Conservation (phyloP, 2,329 filamentous ascomycete genomes). For the Sporothrix phasma region DNA sequence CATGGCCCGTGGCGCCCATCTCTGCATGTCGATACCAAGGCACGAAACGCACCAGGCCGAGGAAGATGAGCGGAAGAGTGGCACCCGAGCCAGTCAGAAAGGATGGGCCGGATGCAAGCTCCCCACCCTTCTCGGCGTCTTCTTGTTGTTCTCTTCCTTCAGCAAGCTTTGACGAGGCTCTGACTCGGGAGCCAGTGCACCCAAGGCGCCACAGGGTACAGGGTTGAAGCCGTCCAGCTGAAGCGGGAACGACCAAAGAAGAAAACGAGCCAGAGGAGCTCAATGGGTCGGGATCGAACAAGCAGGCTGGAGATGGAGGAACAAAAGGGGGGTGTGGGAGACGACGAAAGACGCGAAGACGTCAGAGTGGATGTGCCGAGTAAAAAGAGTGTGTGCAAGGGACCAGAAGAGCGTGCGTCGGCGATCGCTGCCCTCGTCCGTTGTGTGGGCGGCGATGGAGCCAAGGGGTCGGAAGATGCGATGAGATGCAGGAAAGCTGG, state of each 20-base stretch:
- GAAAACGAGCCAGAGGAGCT: not conserved
- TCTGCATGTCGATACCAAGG: conserved; percentile 6
- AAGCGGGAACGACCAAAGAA: not conserved
- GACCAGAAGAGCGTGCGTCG: not conserved
- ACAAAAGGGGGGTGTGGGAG: not conserved
- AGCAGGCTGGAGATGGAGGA: not conserved
- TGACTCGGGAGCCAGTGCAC: too few species aligned
- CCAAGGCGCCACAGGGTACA: too few species aligned
- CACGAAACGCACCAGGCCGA: not conserved
- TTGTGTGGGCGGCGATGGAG: not conserved
- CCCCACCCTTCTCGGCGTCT: not conserved
- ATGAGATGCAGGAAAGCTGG: not conserved
- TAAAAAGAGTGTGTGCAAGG: not conserved
- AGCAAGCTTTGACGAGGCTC: too few species aligned
- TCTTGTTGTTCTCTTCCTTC: not conserved
- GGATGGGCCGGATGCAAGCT: not conserved
- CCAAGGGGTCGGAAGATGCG: not conserved
- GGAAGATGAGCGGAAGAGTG: not conserved
- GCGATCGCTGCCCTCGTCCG: not conserved
- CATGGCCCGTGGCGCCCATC: conserved; percentile 10
- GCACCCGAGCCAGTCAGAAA: not conserved
- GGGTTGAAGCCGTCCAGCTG: not conserved
- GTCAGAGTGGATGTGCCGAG: not conserved
- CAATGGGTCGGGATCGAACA: not conserved
- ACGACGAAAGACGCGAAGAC: not conserved